A percentile compares a stretch with the other conserved stretches of the same genome.
These are phyloP conservation scores for Cucumis cinereus DNA, from an alignment of 306 rosid species.

Conservation along the genomic window DNA sequence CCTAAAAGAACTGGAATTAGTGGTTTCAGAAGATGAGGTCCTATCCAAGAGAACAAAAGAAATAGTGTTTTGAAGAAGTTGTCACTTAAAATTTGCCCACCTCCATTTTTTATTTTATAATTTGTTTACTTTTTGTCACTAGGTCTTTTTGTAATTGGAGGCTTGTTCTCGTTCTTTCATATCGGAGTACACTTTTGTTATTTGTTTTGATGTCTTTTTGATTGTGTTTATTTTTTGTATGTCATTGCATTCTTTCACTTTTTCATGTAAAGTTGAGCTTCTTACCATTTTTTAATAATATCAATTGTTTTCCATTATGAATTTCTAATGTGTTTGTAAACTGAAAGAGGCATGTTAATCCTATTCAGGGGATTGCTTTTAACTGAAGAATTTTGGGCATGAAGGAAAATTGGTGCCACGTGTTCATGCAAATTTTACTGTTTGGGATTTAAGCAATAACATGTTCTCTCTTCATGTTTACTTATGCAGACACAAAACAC, in stretches of 20 bases:
- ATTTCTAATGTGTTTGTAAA: background rate
- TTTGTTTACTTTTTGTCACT: background rate
- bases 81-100: background rate
- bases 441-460: background rate
- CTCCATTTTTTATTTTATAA: background rate
- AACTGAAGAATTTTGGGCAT: background rate
- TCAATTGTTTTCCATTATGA: background rate
- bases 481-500: constrained; percentile 62
- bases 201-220: background rate
- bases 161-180: background rate
- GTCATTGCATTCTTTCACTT: background rate
- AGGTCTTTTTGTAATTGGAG: background rate
- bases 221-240: background rate
- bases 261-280: background rate
- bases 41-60: background rate
- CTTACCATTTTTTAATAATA: background rate
- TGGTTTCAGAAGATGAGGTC: no score
- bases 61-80: background rate
- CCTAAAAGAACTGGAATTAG: no score
- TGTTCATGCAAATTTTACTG: background rate
- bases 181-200: background rate
- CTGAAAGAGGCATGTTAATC: background rate
- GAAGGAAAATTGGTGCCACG: background rate
- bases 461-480: constrained; percentile 13
- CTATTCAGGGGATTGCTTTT: background rate